Percentiles rank a stretch among this genome's conserved stretches.
phyloP scores from a whole-genome alignment of 2,329 filamentous ascomycete species.

The Fonsecaea erecta region DNA sequence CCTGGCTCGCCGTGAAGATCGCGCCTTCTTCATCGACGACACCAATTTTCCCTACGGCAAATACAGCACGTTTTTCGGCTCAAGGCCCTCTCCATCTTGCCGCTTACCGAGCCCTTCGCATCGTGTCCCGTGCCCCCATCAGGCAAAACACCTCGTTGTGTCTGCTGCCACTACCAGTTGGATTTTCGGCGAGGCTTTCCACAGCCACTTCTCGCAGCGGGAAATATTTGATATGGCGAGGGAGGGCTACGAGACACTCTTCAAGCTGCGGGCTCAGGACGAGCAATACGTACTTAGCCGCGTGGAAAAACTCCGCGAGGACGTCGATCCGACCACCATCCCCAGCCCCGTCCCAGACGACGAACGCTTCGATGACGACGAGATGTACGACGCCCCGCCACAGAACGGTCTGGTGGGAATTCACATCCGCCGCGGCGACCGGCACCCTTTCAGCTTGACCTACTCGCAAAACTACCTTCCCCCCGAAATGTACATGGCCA shows the following conservation, averaged over 20 bases:
- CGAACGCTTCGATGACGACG: constrained; percentile 39
- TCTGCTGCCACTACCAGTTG: constrained; percentile 69
- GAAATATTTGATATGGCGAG: constrained; percentile 71
- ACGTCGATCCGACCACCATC: constrained; percentile 34
- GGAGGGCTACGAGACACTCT: constrained; percentile 73
- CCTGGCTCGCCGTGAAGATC: constrained; percentile 72
- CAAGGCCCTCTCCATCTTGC: constrained; percentile 65
- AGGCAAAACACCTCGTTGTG: constrained; percentile 74
- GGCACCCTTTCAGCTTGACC: constrained; percentile 75
- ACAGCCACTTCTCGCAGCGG: constrained; percentile 60
- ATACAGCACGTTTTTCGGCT: constrained; percentile 72
- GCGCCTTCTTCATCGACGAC: constrained; percentile 84
- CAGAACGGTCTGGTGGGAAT: constrained; percentile 68
- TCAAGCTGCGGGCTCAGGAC: constrained; percentile 70
- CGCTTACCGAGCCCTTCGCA: constrained; percentile 73
- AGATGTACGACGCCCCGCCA: constrained; percentile 40
- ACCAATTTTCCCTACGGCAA: constrained; percentile 80
- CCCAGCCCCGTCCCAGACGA: not conserved
- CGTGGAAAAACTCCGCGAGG: constrained; percentile 58
- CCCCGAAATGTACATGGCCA: constrained; percentile 67
- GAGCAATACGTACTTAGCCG: constrained; percentile 66
- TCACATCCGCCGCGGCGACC: constrained; percentile 80
- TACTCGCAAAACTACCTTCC: constrained; percentile 80
- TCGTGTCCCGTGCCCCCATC: constrained; percentile 78
- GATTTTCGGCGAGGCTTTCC: constrained; percentile 66